A percentile compares a stretch with the other conserved stretches of the same genome.
Evolutionary conservation across 2,329 filamentous ascomycete species (phyloP).

Genomic region (Alternaria dauci): DNA sequence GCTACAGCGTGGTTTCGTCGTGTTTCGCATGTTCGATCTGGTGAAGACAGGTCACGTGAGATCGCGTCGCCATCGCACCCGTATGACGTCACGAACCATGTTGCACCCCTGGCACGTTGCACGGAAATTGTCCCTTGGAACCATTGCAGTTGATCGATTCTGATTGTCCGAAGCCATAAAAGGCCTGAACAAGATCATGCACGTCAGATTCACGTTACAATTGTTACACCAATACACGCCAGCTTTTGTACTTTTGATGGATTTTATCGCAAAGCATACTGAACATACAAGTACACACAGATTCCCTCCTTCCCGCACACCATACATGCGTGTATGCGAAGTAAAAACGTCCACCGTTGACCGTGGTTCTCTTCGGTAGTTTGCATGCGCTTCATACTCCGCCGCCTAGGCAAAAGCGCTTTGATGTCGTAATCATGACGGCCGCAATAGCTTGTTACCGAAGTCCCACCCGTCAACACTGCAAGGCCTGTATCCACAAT

Average conservation of each 20-base stretch:
- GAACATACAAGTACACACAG: neutral
- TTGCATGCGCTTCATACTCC: neutral
- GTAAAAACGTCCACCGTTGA: neutral
- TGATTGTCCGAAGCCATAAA: neutral
- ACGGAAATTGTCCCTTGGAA: neutral
- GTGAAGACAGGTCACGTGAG: slow-evolving; percentile 13
- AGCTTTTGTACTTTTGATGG: neutral
- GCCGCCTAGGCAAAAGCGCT: neutral
- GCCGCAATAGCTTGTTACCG: neutral
- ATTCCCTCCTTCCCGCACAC: neutral
- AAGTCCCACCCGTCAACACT: neutral
- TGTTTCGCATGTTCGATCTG: neutral
- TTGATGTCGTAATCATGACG: neutral
- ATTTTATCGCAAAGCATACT: neutral
- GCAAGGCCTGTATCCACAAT: neutral
- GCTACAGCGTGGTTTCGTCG: neutral
- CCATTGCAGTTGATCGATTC: neutral
- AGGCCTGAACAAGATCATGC: neutral
- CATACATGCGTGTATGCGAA: neutral
- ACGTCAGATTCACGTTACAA: neutral
- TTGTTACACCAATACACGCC: neutral
- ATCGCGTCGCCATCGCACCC: slow-evolving; percentile 8
- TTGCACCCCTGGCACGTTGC: neutral
- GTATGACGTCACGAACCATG: slow-evolving; percentile 9
- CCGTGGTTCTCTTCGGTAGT: neutral